Evolutionary conservation across 2,329 filamentous ascomycete species (phyloP).

Genomic region (Penicillium sp.): DNA sequence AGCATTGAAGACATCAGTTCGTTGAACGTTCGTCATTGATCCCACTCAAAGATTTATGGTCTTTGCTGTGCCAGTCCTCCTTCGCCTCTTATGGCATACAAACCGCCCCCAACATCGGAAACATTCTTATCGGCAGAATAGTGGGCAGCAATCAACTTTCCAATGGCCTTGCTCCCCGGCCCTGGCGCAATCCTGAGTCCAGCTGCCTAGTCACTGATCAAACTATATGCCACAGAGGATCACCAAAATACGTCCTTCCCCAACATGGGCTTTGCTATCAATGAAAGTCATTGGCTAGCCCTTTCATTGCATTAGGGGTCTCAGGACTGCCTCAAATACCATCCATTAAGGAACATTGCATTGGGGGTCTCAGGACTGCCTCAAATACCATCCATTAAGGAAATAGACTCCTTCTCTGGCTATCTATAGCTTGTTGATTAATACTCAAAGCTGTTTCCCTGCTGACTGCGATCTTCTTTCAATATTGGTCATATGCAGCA

Average conservation of each 20-base stretch:
- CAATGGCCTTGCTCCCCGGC: neutral
- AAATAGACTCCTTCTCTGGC: neutral
- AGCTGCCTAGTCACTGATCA: too few relatives aligned
- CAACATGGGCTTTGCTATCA: neutral
- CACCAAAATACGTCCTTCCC: neutral
- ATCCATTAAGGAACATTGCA: neutral
- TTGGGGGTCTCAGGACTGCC: neutral
- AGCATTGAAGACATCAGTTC: constrained; percentile 52
- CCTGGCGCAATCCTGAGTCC: neutral
- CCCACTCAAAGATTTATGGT: neutral
- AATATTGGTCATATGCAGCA: neutral
- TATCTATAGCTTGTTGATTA: neutral
- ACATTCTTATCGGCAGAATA: neutral
- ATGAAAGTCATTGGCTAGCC: neutral
- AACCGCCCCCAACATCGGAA: neutral
- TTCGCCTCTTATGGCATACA: neutral
- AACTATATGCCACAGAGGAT: too few relatives aligned
- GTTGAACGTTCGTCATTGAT: constrained; percentile 41
- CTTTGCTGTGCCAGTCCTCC: neutral
- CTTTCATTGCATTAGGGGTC: neutral
- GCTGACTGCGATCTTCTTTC: neutral
- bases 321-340: neutral
- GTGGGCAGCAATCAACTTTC: neutral
- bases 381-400: neutral
- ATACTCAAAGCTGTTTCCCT: neutral